These are phyloP conservation scores for Juncus inflexus DNA, from an alignment of 176 grass and related monocot species.

Conservation along the genomic window DNA sequence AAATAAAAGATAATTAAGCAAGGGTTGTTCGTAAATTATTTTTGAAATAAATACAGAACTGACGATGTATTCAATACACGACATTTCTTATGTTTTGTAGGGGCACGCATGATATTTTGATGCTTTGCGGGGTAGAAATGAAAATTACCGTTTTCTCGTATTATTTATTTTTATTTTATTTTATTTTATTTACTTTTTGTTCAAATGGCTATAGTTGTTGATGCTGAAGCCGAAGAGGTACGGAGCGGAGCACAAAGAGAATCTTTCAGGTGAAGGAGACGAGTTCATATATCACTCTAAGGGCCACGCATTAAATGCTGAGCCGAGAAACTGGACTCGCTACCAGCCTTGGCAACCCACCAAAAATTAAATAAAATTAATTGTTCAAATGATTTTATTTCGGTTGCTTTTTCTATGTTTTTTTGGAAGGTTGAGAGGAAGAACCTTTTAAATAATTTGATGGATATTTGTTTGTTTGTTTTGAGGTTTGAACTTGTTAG, in stretches of 20 bases:
- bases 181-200: too few relatives aligned
- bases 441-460: conserved; percentile 9
- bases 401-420: conserved; percentile 5
- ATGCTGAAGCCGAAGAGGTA: conserved; percentile 64
- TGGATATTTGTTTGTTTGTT: conserved; percentile 19
- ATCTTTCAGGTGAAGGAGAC: conserved; percentile 77
- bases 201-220: conserved; percentile 46
- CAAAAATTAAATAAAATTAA: conserved; percentile 37
- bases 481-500: neutral
- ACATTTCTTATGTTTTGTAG: too few relatives aligned
- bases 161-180: too few relatives aligned
- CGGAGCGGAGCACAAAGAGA: conserved; percentile 69
- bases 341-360: conserved; percentile 84
- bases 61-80: too few relatives aligned
- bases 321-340: conserved; percentile 72
- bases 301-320: conserved; percentile 69
- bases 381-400: neutral
- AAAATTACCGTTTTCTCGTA: too few relatives aligned
- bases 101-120: too few relatives aligned
- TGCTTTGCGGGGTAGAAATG: too few relatives aligned
- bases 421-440: neutral
- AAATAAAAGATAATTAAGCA: too few relatives aligned
- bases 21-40: too few relatives aligned
- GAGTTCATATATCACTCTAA: conserved; percentile 86
- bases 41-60: too few relatives aligned